Conservation (phyloP, 2,329 filamentous ascomycete species). For the Erysiphe neolycopersici region DNA sequence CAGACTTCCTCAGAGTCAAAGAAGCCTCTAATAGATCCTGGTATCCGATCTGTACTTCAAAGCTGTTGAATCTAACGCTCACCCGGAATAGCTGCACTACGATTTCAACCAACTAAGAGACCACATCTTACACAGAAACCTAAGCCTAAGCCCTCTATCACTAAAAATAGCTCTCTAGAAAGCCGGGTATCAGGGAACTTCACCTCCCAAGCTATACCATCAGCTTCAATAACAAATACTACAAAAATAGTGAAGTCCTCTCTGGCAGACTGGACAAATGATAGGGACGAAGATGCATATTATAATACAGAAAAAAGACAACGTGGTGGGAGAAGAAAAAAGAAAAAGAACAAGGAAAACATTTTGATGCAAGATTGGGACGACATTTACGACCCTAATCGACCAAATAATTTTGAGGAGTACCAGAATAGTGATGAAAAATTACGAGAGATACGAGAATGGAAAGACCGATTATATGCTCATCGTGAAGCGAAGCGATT, state of each 20-base stretch:
- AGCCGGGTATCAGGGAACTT: slow-evolving; percentile 8
- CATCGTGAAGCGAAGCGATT: slow-evolving; percentile 28
- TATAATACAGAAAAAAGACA: slow-evolving; percentile 36
- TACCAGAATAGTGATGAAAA: slow-evolving; percentile 68
- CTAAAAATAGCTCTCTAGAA: slow-evolving; percentile 17
- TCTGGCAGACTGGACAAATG: slow-evolving; percentile 56
- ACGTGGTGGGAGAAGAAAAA: slow-evolving; percentile 40
- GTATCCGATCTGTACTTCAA: slow-evolving; percentile 19
- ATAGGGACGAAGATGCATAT: slow-evolving; percentile 55
- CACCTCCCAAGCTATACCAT: slow-evolving; percentile 10
- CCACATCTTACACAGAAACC: slow-evolving; percentile 37
- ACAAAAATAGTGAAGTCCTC: slow-evolving; percentile 31
- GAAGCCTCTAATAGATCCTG: slow-evolving; percentile 30
- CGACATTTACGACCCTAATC: slow-evolving; percentile 63
- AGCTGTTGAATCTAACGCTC: slow-evolving; percentile 17
- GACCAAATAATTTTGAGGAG: slow-evolving; percentile 63
- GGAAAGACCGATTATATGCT: slow-evolving; percentile 58
- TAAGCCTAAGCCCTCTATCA: slow-evolving; percentile 33
- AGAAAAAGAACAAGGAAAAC: slow-evolving; percentile 44
- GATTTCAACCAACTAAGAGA: slow-evolving; percentile 67
- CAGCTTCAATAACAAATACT: slow-evolving; percentile 11
- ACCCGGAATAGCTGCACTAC: slow-evolving; percentile 32
- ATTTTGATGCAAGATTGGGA: slow-evolving; percentile 51
- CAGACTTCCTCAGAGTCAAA: slow-evolving; percentile 23
- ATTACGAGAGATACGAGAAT: slow-evolving; percentile 52